These are phyloP conservation scores for Rhazya stricta DNA, from an alignment of 257 asterid genomes.

Conservation along the genomic window DNA sequence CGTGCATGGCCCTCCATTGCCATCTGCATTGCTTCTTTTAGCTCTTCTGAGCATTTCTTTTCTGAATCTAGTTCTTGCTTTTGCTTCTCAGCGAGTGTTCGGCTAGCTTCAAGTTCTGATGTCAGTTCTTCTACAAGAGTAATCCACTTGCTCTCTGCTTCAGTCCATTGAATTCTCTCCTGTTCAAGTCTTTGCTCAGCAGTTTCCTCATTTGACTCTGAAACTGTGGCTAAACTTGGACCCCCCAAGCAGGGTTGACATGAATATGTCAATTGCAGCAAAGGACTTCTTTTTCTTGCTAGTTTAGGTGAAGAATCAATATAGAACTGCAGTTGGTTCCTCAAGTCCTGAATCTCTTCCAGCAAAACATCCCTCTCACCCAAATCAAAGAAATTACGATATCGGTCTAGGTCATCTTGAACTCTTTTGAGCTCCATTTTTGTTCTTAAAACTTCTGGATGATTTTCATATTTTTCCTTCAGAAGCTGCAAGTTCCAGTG, in stretches of 20 bases:
- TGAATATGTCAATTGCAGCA: slow-evolving; percentile 56
- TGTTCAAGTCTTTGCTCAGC: slow-evolving; percentile 59
- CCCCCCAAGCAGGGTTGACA: slow-evolving; percentile 58
- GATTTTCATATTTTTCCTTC: slow-evolving; percentile 71
- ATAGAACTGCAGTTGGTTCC: slow-evolving; percentile 73
- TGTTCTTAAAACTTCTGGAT: slow-evolving; percentile 80
- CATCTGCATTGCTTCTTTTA: slow-evolving; percentile 96
- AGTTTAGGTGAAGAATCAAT: slow-evolving; percentile 61
- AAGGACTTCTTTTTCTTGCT: slow-evolving; percentile 48
- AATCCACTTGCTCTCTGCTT: slow-evolving; percentile 87
- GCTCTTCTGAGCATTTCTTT: slow-evolving; percentile 85
- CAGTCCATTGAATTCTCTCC: slow-evolving; percentile 81
- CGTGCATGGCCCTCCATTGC: slow-evolving; percentile 99
- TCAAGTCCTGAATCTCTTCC: slow-evolving; percentile 87
- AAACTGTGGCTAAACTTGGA: slow-evolving; percentile 35
- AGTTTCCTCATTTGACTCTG: slow-evolving; percentile 44
- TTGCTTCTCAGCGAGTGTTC: slow-evolving; percentile 47
- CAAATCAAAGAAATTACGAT: slow-evolving; percentile 83
- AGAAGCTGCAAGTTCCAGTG: slow-evolving; percentile 59
- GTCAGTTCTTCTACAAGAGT: slow-evolving; percentile 77
- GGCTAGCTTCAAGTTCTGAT: slow-evolving; percentile 59
- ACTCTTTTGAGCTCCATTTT: slow-evolving; percentile 64
- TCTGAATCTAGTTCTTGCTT: slow-evolving; percentile 75
- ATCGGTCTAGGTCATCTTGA: slow-evolving; percentile 77
- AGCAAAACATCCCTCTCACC: slow-evolving; percentile 91